Percentiles rank a stretch among this genome's conserved stretches.
phyloP scores from a whole-genome alignment of 163 green algal species.

The Prototheca cutis region DNA sequence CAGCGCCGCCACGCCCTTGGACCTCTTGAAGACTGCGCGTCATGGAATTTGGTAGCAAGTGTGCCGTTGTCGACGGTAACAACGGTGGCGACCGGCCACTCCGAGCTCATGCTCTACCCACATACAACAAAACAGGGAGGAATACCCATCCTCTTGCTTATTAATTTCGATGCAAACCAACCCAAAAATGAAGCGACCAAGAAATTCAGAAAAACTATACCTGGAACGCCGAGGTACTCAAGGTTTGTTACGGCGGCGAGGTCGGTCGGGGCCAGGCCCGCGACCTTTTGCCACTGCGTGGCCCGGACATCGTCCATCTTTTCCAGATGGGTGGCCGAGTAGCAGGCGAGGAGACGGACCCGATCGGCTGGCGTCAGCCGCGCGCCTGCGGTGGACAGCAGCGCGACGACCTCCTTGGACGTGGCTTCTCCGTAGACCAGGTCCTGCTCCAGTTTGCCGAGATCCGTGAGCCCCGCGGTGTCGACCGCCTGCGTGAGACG shows the following conservation, averaged over 20 bases:
- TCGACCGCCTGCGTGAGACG: slow-evolving; percentile 55
- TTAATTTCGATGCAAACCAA: too few relatives aligned
- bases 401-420: slow-evolving; percentile 76
- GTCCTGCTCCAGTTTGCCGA: slow-evolving; percentile 85
- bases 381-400: slow-evolving; percentile 32
- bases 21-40: slow-evolving; percentile 52
- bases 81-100: too few relatives aligned
- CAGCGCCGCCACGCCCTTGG: slow-evolving; percentile 5
- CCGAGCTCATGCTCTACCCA: too few relatives aligned
- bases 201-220: too few relatives aligned
- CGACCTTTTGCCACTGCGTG: slow-evolving; percentile 76
- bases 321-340: slow-evolving; percentile 83
- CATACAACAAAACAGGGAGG: too few relatives aligned
- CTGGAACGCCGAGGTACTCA: slow-evolving; percentile 74
- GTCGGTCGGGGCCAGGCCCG: slow-evolving; percentile 53
- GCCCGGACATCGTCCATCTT: slow-evolving; percentile 66
- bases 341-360: slow-evolving; percentile 84
- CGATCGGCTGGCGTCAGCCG: slow-evolving; percentile 41
- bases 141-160: too few relatives aligned
- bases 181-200: too few relatives aligned
- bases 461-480: slow-evolving; percentile 39
- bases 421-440: slow-evolving; percentile 81
- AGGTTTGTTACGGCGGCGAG: slow-evolving; percentile 75
- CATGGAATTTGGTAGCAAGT: too few relatives aligned
- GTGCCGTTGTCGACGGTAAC: too few relatives aligned